Evolutionary conservation across 2,329 filamentous ascomycete genomes (phyloP), one percentile per base, ranked within the genome.

Genomic region (Colletotrichum sp.): DNA sequence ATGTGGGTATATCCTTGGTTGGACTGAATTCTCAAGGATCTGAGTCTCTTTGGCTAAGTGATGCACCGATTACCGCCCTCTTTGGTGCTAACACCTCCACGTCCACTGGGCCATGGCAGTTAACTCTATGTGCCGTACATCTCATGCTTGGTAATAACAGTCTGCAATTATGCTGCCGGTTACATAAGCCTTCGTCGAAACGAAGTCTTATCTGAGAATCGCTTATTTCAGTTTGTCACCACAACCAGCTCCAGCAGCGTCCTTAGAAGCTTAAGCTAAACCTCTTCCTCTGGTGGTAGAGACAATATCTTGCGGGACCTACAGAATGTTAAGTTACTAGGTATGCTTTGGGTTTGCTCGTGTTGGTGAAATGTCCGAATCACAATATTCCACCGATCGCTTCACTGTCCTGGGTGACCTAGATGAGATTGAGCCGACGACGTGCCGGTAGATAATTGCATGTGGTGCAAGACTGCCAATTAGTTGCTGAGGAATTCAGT

Each of bases 401-500:
- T 21, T 21, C 43, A 21, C 4, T 21, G 0, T 21, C 6, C 4
- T 13, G 43, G n/a, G 43, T 2, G 43, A 0, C n/a, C n/a, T 0
- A 1, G 10, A 52, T 10, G n/a, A 21, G n/a, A 3, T 21, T 13
- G 6, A 13, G 43, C 43, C n/a, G 43, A 48, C 18, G 38, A 52
- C n/a, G n/a, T 1, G 43, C n/a, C 43, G n/a, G 1, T 13, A 21
- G 3, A 52, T 21, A 5, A 52, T 48, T 0, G n/a, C n/a, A 21
- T 52, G 10, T 13, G 43, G 12, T 52, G n/a, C 4, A 52, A 21
- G 43, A 52, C 4, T 52, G 0, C 43, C 18, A 52, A 21, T 13
- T 0, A 8, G n/a, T 18, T 52, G 0, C 3, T 8, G 0, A 21
- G 12, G n/a, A 0, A 21, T 12, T 2, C 10, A 52, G 3, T 21